Evolutionary conservation across 2,329 filamentous ascomycete species (phyloP), one percentile per base, ranked within the genome.

Genomic region (Xylariaceae sp.): DNA sequence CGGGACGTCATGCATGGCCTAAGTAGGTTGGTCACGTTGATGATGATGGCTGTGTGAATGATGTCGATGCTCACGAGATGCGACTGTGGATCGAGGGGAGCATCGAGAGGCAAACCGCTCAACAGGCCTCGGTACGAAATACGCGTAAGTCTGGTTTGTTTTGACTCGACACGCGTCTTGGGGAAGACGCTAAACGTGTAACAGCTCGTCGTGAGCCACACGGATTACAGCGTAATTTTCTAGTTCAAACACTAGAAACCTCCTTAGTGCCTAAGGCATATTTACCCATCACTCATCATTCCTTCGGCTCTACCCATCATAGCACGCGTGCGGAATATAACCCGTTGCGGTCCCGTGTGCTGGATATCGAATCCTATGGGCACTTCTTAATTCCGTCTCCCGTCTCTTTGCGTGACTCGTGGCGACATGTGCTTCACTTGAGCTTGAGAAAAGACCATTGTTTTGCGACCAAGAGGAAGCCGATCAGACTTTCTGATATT

Each of bases 401-500:
- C 76, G 74, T 78, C 77, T 81, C 78, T 81, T 78, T 81, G 79
- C 76, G 74, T 72, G 74, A 70, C 74, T 79, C 73, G 74, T 73
- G 17, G 17, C 17, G 17, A 18, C 17, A 18, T 18, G 77, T 78
- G 23, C 23, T 30, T 30, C 23, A 30, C 23, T 30, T 30, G 4
- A 30, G 23, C 5, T 30, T 30, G 23, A 30, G 23, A 30, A 30
- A 30, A 4, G 23, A 30, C 78, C 73, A 78, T 74, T 13, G 7
- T 51, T 51, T 30, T 6, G 42, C 42, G 3, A 45, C 13, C 5
- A 45, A n/a, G n/a, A 45, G 10, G n/a, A 42, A 45, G 42, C 42
- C 13, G n/a, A 15, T 15, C 13, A 45, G n/a, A n/a, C 13, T n/a
- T 45, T 42, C 23, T 30, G 23, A 30, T 30, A 30, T 30, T 30